These are phyloP conservation scores for Buddleja alternifolia DNA, from an alignment of 257 asterid genomes.

Conservation along the genomic window DNA sequence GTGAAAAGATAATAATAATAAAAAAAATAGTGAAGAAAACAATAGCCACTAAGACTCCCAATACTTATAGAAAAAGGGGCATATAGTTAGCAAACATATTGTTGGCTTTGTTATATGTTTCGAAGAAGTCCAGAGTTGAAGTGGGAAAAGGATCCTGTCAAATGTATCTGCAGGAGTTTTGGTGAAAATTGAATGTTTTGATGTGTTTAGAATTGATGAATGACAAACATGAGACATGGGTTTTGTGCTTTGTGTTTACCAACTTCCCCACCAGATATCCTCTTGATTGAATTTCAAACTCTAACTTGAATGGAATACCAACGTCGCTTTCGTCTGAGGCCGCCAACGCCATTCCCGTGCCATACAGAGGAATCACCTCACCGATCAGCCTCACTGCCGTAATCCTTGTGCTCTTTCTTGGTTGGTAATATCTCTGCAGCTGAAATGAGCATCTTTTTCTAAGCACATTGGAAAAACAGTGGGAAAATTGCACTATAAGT, in stretches of 20 bases:
- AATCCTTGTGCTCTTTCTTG: conserved; percentile 42
- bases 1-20: no score
- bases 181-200: conserved; percentile 34
- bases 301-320: conserved; percentile 55
- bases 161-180: conserved; percentile 49
- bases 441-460: conserved; percentile 37
- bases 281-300: conserved; percentile 42
- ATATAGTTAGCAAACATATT: no score
- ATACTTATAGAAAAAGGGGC: no score
- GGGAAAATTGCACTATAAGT: no score
- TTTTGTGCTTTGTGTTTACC: conserved; percentile 54
- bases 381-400: conserved; percentile 54
- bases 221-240: conserved; percentile 51
- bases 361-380: conserved; percentile 59
- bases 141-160: no score
- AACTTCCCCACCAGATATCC: conserved; percentile 60
- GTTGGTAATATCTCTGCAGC: conserved; percentile 65
- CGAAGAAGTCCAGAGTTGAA: no score
- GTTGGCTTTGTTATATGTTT: no score
- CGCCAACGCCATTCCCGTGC: conserved; percentile 50
- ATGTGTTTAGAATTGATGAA: conserved; percentile 33
- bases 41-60: no score
- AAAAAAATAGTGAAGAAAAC: no score
- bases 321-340: conserved; percentile 30
- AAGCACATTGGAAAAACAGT: no score